These are phyloP conservation scores for Asclepias syriaca DNA, from an alignment of 257 asterid species.

Conservation along the genomic window DNA sequence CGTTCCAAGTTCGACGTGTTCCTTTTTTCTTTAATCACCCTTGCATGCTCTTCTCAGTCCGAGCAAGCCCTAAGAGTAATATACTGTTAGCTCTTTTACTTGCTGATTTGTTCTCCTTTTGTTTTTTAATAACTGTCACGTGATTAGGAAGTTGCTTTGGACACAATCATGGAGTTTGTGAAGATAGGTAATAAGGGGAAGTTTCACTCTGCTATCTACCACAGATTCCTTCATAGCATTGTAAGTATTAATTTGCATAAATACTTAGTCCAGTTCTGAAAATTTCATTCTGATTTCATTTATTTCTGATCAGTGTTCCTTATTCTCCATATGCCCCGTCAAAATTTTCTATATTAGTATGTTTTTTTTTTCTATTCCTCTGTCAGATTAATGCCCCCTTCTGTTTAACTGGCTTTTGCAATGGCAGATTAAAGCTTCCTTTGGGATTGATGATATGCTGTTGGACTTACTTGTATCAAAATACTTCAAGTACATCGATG, in stretches of 20 bases:
- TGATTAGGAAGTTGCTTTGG: constrained; percentile 71
- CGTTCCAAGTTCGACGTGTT: constrained; percentile 74
- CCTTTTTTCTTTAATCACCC: constrained; percentile 33
- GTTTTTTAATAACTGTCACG: neutral
- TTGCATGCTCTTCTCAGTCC: constrained; percentile 37
- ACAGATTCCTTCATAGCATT: constrained; percentile 55
- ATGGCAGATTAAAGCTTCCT: constrained; percentile 52
- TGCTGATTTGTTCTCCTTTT: neutral
- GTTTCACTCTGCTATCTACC: constrained; percentile 70
- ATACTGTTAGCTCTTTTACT: neutral
- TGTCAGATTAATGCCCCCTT: neutral
- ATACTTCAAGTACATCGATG: constrained; percentile 72
- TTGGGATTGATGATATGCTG: constrained; percentile 45
- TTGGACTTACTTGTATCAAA: constrained; percentile 56
- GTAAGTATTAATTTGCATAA: constrained; percentile 35
- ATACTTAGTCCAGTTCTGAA: neutral
- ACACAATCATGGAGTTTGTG: constrained; percentile 79
- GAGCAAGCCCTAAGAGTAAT: constrained; percentile 58
- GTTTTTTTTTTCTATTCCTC: neutral
- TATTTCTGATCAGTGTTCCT: neutral
- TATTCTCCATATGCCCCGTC: neutral
- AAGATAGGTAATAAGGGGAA: constrained; percentile 77
- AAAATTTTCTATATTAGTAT: neutral
- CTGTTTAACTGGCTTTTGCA: neutral
- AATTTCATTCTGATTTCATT: neutral